Base-by-base conservation (phyloP, 1,284 basidiomycete genomes). In the Fomitiporia mediterranea region DNA sequence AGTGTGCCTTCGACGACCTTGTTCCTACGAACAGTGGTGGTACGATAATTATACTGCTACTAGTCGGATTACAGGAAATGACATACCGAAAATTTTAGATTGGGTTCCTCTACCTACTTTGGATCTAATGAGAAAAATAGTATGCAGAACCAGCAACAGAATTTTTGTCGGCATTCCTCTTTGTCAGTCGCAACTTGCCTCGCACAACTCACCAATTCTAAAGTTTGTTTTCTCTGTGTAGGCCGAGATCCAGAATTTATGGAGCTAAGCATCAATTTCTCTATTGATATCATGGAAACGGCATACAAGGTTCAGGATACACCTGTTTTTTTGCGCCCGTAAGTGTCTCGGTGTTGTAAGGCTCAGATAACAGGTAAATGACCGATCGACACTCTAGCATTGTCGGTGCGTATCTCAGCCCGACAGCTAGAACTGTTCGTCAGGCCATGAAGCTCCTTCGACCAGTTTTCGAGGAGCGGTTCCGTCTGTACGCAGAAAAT, bases 171-270 rank as follows among this genome's bases (percentile, higher is more conserved):
- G 74, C 4, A 58, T 67, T 19, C 72, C 74, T 7, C 56, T 73
- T 7, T 77, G 75, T 73, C 55, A 47, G 67, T 64, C 23, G 21
- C 23, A 23, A 19, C 9, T n/a, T 25, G 30, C 21, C 7, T 25
- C 13, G 7, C 2, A 46, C 27, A 35, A 25, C 23, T 3, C 2
- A 15, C 21, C 21, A 25, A 21, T 23, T 42, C 21, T 2, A 9
- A 21, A 6, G 17, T 15, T 17, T 17, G 4, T 21, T 19, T 15
- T 28, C n/a, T n/a, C n/a, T 25, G 35, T 17, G 30, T 40, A 79
- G 78, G 78, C 60, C 67, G 73, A 32, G 57, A 79, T 51, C 61
- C 63, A 0, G 75, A 73, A 13, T 77, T 69, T 59, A 62, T 67
- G 11, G 64, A 67, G 15, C 63, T 77, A 11, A 73, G 68, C 50